Conservation (phyloP, 2,329 filamentous ascomycete genomes). For the Rhynchosporium secalis region DNA sequence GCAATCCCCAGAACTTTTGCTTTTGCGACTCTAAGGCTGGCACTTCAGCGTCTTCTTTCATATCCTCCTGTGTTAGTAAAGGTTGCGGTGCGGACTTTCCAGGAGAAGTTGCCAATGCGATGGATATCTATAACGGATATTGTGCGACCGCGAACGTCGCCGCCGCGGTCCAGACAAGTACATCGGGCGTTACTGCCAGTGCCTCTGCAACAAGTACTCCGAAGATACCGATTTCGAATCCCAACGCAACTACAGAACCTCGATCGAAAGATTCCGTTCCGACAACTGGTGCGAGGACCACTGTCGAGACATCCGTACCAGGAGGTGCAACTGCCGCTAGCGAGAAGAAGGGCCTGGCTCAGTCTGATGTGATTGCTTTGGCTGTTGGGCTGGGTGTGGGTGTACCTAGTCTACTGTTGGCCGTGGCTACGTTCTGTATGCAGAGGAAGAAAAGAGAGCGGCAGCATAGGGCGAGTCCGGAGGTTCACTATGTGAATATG, state of each 20-base stretch:
- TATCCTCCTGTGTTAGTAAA: constrained; percentile 11
- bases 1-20: constrained; percentile 4
- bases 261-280: not conserved
- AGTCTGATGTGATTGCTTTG: constrained; percentile 17
- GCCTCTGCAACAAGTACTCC: not conserved
- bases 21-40: constrained; percentile 3
- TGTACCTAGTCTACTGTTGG: constrained; percentile 13
- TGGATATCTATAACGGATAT: constrained; percentile 13
- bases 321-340: not conserved
- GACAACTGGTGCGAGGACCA: not conserved
- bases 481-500: not conserved
- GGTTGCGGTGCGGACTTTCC: constrained; percentile 9
- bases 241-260: not conserved
- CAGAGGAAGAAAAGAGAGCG: not conserved
- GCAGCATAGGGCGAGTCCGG: not conserved
- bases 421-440: constrained; percentile 17
- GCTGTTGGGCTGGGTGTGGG: constrained; percentile 13
- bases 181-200: not conserved
- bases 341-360: constrained; percentile 12
- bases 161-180: not conserved
- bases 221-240: not conserved
- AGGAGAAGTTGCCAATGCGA: constrained; percentile 11
- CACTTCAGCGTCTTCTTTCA: not conserved
- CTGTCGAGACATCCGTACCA: not conserved
- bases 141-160: constrained; percentile 14